A percentile compares a stretch with the other conserved stretches of the same genome.
Evolutionary conservation across 2,329 filamentous ascomycete genomes (phyloP).

Genomic region (Clonostachys solani): DNA sequence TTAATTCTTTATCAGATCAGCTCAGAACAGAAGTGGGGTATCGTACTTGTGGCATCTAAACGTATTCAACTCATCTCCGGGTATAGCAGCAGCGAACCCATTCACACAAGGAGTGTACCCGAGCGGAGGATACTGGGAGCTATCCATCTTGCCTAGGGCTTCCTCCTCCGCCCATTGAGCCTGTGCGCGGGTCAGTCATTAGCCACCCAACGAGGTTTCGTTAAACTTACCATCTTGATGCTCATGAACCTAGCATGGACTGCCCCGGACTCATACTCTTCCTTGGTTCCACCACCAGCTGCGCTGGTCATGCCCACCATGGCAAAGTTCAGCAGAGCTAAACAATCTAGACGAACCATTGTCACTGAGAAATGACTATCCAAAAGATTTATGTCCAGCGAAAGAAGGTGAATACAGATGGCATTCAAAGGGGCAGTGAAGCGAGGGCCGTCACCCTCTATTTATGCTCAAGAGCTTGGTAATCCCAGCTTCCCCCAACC

Average conservation of each 20-base stretch:
- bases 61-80: slow-evolving; percentile 39
- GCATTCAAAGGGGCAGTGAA: no score
- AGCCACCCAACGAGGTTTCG: no score
- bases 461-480: no score
- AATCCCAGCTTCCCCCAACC: no score
- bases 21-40: not conserved
- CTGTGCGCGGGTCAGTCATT: slow-evolving; percentile 4
- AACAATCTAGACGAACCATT: slow-evolving; percentile 11
- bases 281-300: slow-evolving; percentile 13
- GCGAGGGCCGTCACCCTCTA: no score
- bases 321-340: slow-evolving; percentile 10
- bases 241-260: slow-evolving; percentile 14
- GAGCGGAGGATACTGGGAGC: slow-evolving; percentile 26
- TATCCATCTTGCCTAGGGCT: slow-evolving; percentile 24
- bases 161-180: slow-evolving; percentile 24
- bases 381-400: no score
- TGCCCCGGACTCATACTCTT: slow-evolving; percentile 6
- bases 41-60: slow-evolving; percentile 41
- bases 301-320: slow-evolving; percentile 10
- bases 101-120: slow-evolving; percentile 32
- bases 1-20: not conserved
- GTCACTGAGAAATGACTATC: not conserved
- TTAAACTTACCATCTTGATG: slow-evolving; percentile 12
- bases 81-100: slow-evolving; percentile 36
- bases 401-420: no score